Evolutionary conservation across 2,329 filamentous ascomycete genomes (phyloP), one percentile per base, ranked within the genome.

Genomic region (Ilyonectria robusta): DNA sequence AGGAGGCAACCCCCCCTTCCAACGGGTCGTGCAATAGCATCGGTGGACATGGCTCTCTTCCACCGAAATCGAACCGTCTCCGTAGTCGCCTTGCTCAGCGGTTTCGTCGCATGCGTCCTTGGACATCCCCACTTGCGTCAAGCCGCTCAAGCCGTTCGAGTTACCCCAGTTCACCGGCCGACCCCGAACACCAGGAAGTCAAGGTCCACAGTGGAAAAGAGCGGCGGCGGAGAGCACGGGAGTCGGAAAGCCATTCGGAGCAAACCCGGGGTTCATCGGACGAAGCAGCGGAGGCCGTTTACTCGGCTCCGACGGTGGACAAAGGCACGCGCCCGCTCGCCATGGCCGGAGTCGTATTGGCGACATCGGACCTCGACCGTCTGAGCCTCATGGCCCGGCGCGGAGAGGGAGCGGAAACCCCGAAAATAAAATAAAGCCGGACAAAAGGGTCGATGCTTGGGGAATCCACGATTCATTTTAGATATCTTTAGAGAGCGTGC

Each of bases 351-450:
- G 63, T 78, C 50, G 63, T 74, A 19, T 48, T 80, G 68, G 79
- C 77, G 35, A 73, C 74, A 35, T 69, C 70, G 26, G 74, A 80
- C n/a, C 66, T 81, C 37, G 79, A 81, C 37, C 74, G 77, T n/a
- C 62, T 80, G 58, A 79, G 76, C 56, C 46, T 61, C 51, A 73
- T 72, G 68, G 76, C 78, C 21, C 73, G 74, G 57, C 33, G 63
- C 29, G 54, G 56, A 37, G 63, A 68, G 50, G 65, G 66, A 23
- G 19, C 26, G 51, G 42, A 44, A 40, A 40, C 37, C 13, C 11
- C 11, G 8, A 7, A 6, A n/a, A 17, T 17, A 15, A 23, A 35
- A 62, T 23, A 56, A 47, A 11, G 60, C 53, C 26, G 47, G 54
- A 21, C 23, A 51, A 33, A 26, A 3, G 57, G 48, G 17, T 42